Percentiles rank a stretch among this genome's conserved stretches.
Conservation (phyloP, 108 stramenopile genomes). For the Nitzschia inconspicua region DNA sequence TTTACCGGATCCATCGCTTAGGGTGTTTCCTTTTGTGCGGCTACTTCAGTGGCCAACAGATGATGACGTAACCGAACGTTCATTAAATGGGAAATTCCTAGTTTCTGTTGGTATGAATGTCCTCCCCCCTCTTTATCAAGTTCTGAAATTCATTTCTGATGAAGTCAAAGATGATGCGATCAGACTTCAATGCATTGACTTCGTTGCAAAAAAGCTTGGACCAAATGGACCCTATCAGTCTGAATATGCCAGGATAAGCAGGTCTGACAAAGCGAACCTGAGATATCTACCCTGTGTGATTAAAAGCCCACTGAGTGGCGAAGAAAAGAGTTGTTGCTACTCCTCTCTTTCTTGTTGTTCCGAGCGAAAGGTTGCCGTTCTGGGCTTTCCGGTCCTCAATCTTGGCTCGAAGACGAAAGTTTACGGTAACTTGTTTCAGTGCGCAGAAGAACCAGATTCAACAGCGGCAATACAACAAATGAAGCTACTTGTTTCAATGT, state of each 20-base stretch:
- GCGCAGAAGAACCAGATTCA: slow-evolving; percentile 44
- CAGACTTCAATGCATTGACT: slow-evolving; percentile 47
- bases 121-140: slow-evolving; percentile 44
- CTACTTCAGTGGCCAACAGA: slow-evolving; percentile 74
- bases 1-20: slow-evolving; percentile 42
- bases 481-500: slow-evolving; percentile 28
- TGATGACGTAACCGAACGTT: slow-evolving; percentile 46
- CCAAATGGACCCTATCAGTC: slow-evolving; percentile 53
- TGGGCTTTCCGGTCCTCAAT: slow-evolving; percentile 67
- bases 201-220: slow-evolving; percentile 48
- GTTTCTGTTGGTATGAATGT: slow-evolving; percentile 47
- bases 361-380: slow-evolving; percentile 39
- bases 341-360: slow-evolving; percentile 51
- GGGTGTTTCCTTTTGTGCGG: slow-evolving; percentile 59
- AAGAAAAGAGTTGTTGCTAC: slow-evolving; percentile 24
- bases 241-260: slow-evolving; percentile 33
- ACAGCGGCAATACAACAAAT: slow-evolving; percentile 46
- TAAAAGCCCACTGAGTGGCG: slow-evolving; percentile 30
- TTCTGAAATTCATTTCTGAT: slow-evolving; percentile 41
- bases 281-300: slow-evolving; percentile 61
- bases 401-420: slow-evolving; percentile 32
- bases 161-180: slow-evolving; percentile 32
- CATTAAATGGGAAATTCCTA: slow-evolving; percentile 58
- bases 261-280: slow-evolving; percentile 8
- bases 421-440: slow-evolving; percentile 49